phyloP scores from a whole-genome alignment of 169 alveolate genomes.

The Sarcocystis neurona region DNA sequence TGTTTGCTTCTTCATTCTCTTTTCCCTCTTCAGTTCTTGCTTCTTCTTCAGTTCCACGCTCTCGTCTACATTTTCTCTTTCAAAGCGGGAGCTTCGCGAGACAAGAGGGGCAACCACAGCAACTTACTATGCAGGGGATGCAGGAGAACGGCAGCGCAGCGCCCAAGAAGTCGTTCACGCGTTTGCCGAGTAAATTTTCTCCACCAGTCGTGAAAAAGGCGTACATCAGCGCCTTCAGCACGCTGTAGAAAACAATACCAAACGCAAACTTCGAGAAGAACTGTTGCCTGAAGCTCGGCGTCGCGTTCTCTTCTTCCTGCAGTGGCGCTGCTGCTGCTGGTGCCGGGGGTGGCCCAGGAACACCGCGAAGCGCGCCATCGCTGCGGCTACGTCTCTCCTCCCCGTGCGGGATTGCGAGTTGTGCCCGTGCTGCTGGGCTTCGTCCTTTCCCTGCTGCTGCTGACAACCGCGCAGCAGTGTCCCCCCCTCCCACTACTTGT shows the following conservation, averaged over 20 bases:
- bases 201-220: slow-evolving; percentile 62
- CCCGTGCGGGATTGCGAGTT: neutral
- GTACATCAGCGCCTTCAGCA: slow-evolving; percentile 57
- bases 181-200: slow-evolving; percentile 60
- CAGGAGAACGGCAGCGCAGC: slow-evolving; percentile 59
- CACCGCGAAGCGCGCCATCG: neutral
- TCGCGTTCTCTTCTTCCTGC: slow-evolving; percentile 26
- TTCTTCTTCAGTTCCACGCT: neutral
- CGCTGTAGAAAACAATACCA: slow-evolving; percentile 53
- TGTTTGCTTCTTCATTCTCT: neutral
- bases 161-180: slow-evolving; percentile 66
- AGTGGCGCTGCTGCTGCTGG: neutral
- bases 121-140: slow-evolving; percentile 64
- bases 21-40: neutral
- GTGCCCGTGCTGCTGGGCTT: neutral
- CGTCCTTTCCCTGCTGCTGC: too few relatives aligned
- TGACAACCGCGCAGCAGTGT: too few relatives aligned
- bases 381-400: neutral
- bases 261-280: slow-evolving; percentile 53
- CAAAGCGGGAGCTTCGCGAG: too few relatives aligned
- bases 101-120: neutral
- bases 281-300: slow-evolving; percentile 51
- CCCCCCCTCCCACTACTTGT: too few relatives aligned
- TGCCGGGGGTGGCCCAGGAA: neutral
- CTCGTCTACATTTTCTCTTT: neutral